phyloP scores from a whole-genome alignment of 768 basidiomycete genomes.

The Mycena polygramma region DNA sequence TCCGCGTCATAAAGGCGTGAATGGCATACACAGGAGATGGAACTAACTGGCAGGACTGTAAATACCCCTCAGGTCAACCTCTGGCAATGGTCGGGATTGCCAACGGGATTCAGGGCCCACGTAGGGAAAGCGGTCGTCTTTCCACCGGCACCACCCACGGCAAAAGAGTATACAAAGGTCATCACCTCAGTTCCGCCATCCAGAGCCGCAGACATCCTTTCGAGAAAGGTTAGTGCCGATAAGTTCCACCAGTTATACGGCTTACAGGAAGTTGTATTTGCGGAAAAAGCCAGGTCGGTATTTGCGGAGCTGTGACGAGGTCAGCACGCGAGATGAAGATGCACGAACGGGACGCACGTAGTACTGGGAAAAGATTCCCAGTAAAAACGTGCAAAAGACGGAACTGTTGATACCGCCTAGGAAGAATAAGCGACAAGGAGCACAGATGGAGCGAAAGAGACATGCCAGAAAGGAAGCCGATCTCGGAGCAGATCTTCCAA shows the following conservation, averaged over 20 bases:
- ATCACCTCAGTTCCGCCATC: slow-evolving; percentile 66
- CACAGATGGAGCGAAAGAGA: neutral
- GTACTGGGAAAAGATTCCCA: slow-evolving; percentile 57
- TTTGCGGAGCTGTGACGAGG: slow-evolving; percentile 43
- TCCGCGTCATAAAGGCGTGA: too few species aligned
- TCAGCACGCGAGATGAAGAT: neutral
- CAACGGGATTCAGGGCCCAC: slow-evolving; percentile 40
- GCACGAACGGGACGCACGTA: slow-evolving; percentile 41
- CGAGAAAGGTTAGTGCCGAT: neutral
- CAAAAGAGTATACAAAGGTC: slow-evolving; percentile 61
- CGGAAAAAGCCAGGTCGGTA: slow-evolving; percentile 62
- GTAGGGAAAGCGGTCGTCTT: slow-evolving; percentile 26
- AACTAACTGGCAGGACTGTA: too few species aligned
- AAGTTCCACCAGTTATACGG: too few species aligned
- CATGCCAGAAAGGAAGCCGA: slow-evolving; percentile 51
- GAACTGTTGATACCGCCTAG: slow-evolving; percentile 68
- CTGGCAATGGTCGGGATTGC: slow-evolving; percentile 40
- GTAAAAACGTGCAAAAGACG: slow-evolving; percentile 39
- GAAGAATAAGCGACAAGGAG: neutral
- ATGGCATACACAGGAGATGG: neutral
- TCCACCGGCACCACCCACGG: slow-evolving; percentile 45
- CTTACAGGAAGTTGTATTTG: slow-evolving; percentile 63
- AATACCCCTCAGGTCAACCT: slow-evolving; percentile 36
- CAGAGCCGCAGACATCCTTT: slow-evolving; percentile 59
- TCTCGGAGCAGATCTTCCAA: slow-evolving; percentile 14